These are phyloP conservation scores for Pinus albicaulis DNA, from an alignment of 75 land plant genomes.

Conservation along the genomic window DNA sequence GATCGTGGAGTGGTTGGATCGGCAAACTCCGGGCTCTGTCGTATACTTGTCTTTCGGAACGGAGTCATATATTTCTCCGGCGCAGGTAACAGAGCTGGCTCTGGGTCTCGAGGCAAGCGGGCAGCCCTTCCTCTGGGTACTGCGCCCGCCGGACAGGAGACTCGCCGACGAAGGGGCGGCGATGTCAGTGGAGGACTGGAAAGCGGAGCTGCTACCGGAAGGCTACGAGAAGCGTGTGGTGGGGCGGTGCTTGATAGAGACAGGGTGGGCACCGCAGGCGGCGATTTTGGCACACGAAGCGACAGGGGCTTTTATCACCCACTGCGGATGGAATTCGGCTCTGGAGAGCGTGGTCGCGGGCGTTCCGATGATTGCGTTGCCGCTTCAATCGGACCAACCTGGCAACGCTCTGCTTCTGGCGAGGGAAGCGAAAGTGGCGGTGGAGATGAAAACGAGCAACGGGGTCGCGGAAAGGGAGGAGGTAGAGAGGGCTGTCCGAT, in stretches of 20 bases:
- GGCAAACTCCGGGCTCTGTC: conserved; percentile 21
- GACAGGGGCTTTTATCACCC: conserved; percentile 46
- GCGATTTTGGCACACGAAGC: conserved; percentile 41
- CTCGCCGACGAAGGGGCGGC: conserved; percentile 7
- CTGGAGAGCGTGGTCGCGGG: conserved; percentile 48
- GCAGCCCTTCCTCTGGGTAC: conserved; percentile 50
- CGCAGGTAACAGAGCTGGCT: conserved; percentile 49
- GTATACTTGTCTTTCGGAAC: conserved; percentile 67
- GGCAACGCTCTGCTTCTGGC: conserved; percentile 43
- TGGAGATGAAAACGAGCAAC: conserved; percentile 17
- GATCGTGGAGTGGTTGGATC: conserved; percentile 43
- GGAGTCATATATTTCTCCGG: conserved; percentile 18
- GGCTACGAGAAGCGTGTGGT: conserved; percentile 27
- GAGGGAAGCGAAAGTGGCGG: conserved; percentile 34
- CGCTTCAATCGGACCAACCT: conserved; percentile 40
- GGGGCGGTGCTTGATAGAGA: conserved; percentile 26
- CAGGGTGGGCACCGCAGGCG: conserved; percentile 48
- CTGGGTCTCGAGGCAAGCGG: conserved; percentile 40
- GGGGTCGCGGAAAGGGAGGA: too few relatives aligned
- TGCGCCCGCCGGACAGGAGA: conserved; percentile 34
- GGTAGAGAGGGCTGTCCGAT: neutral
- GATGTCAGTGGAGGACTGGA: neutral
- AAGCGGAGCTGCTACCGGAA: conserved; percentile 35
- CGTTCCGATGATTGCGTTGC: conserved; percentile 54
- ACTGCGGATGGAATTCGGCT: conserved; percentile 64